Conservation (phyloP, 164 flowering plant genomes). For the Berberis vulgaris region DNA sequence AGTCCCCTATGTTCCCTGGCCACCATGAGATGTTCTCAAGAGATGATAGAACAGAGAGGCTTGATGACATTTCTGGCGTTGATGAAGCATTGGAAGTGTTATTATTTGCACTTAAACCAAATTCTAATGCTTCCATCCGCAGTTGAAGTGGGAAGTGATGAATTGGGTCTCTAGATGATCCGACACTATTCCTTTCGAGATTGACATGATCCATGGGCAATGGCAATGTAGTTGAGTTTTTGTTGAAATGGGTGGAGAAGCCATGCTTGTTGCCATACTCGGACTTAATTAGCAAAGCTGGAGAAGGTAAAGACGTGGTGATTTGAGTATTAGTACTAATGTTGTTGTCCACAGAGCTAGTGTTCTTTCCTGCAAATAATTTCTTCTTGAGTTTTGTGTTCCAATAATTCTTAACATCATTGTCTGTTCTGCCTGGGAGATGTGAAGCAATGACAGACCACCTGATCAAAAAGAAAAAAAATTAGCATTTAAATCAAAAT, state of each 20-base stretch:
- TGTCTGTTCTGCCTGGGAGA: constrained; percentile 71
- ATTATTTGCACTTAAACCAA: constrained; percentile 6
- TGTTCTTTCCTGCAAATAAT: constrained; percentile 18
- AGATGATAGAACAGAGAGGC: constrained; percentile 3
- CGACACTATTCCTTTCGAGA: background rate
- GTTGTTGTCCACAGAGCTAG: background rate
- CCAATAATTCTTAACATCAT: constrained; percentile 80
- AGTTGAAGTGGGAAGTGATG: constrained; percentile 8
- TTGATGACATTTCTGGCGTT: constrained; percentile 6
- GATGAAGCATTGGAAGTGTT: constrained; percentile 12
- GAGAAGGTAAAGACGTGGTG: constrained; percentile 8
- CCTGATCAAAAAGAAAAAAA: constrained; percentile 19
- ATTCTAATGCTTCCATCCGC: constrained; percentile 12
- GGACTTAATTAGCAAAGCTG: constrained; percentile 4
- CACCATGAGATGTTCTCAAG: constrained; percentile 6
- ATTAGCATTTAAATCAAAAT: background rate
- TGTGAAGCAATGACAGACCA: constrained; percentile 71
- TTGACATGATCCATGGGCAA: constrained; percentile 6
- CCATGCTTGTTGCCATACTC: constrained; percentile 1
- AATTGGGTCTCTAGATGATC: background rate
- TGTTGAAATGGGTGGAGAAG: constrained; percentile 4
- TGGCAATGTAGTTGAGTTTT: background rate
- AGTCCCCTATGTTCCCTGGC: constrained; percentile 7
- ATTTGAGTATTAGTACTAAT: background rate
- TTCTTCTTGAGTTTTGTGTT: constrained; percentile 77